Base-by-base conservation (phyloP, 2,329 filamentous ascomycete species). In the Myriosclerotinia curreyana region DNA sequence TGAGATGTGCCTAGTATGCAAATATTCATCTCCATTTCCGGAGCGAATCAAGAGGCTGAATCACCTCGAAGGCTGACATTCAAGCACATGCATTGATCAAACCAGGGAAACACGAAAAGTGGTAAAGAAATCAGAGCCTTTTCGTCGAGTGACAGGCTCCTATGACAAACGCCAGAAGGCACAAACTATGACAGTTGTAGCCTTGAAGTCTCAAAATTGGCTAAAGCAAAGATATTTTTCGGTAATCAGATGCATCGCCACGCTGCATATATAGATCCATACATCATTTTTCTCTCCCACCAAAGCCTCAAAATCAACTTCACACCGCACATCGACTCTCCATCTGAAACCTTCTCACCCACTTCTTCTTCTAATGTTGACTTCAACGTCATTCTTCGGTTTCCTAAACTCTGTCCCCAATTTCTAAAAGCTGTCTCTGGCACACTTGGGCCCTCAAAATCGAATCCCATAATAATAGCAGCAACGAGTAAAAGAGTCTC, bases 401-500 rank as follows among this genome's bases (percentile, higher is more conserved):
- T 73, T 72, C 52, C 66, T 66, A 5, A 73, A 70, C 6, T 64
- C 71, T 6, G 69, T 68, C 0, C 69, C 71, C 0, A 72, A 55
- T 52, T 70, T 71, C 58, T 70, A 66, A 46, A 66, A 66, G 0
- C 66, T 68, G 25, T 53, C 31, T 69, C 65, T 0, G 69, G 70
- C 12, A 71, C 66, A 28, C 40, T 62, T 1, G 55, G 49, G 3
- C 62, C 65, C 2, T 66, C 52, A 9, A 68, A 65, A 3, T 69
- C 62, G 42, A 76, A 77, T 34, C 72, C 73, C 42, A 74, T 51
- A 2, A 77, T 66, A 15, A 76, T 65, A 17, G 74, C 65, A 6
- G 74, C 72, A 14, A 76, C 73, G 28, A 77, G 69, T 17, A 71
- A 71, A 20, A 78, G 65, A 25, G 77, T 76, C 69, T 78, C 76